These are phyloP conservation scores for Hapsidospora chrysogenum DNA, from an alignment of 495 filamentous ascomycete species.

Conservation along the genomic window DNA sequence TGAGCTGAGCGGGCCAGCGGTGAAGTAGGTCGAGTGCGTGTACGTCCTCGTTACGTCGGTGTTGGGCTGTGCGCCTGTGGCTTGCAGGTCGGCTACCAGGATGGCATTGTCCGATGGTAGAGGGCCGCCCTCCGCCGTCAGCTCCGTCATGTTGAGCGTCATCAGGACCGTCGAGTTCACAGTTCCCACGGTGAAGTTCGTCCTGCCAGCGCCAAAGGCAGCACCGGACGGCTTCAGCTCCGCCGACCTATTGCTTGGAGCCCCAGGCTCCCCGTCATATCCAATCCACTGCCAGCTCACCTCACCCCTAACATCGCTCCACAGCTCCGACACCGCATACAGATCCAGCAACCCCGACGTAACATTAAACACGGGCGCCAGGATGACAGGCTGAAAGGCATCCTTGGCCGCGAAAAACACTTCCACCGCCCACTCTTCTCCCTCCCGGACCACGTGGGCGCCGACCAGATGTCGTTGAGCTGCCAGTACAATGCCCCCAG, in stretches of 20 bases:
- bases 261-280: conserved; percentile 9
- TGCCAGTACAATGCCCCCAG: conserved; percentile 54
- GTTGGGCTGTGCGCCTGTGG: conserved; percentile 37
- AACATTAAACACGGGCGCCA: conserved; percentile 44
- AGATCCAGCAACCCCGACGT: conserved; percentile 36
- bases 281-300: conserved; percentile 13
- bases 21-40: neutral
- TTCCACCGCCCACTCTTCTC: conserved; percentile 53
- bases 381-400: conserved; percentile 42
- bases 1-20: neutral
- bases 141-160: conserved; percentile 15
- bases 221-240: too few relatives aligned
- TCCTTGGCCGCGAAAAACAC: conserved; percentile 40
- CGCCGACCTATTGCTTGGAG: neutral
- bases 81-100: conserved; percentile 37
- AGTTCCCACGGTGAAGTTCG: conserved; percentile 37
- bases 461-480: conserved; percentile 54
- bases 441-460: conserved; percentile 48
- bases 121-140: conserved; percentile 14
- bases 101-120: conserved; percentile 28
- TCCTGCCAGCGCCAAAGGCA: too few relatives aligned
- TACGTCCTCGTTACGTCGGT: conserved; percentile 19
- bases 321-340: conserved; percentile 43
- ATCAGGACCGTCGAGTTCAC: conserved; percentile 44
- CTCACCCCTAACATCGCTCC: conserved; percentile 17